Conservation (phyloP, 345 rosid species). For the Orychophragmus violaceus region DNA sequence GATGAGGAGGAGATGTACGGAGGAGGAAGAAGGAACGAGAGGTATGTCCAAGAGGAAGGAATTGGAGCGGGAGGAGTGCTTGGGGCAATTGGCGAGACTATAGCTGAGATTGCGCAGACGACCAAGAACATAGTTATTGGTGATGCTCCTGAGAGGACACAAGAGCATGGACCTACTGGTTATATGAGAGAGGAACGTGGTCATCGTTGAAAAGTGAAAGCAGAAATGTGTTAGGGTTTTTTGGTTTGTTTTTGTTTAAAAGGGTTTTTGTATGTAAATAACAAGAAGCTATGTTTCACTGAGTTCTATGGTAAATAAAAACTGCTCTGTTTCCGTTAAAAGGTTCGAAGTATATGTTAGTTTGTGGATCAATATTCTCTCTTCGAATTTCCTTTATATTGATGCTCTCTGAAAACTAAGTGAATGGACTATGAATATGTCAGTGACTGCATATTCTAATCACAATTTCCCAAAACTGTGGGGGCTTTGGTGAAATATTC, state of each 20-base stretch:
- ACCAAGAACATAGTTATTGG: slow-evolving; percentile 51
- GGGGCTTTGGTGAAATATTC: too few relatives aligned
- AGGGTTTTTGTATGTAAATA: slow-evolving; percentile 2
- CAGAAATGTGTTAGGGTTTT: neutral
- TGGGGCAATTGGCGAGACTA: slow-evolving; percentile 71
- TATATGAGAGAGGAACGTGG: slow-evolving; percentile 17
- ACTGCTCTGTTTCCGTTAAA: neutral
- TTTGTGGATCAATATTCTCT: neutral
- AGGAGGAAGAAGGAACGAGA: slow-evolving; percentile 18
- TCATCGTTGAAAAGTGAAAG: slow-evolving; percentile 2
- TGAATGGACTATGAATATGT: too few relatives aligned
- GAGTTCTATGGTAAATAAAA: neutral
- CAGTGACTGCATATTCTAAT: too few relatives aligned
- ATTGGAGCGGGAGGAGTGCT: slow-evolving; percentile 38
- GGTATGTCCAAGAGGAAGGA: slow-evolving; percentile 14
- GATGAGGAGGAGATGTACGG: too few relatives aligned
- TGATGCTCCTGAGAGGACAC: slow-evolving; percentile 10
- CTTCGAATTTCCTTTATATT: too few relatives aligned
- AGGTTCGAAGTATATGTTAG: neutral
- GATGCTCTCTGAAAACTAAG: neutral
- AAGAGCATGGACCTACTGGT: slow-evolving; percentile 6
- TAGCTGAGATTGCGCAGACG: slow-evolving; percentile 57
- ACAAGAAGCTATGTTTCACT: slow-evolving; percentile 6
- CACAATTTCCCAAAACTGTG: too few relatives aligned
- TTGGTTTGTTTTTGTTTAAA: neutral